Conservation (phyloP, 1,139 yeast genomes). For the Geotrichum bryndzae region DNA sequence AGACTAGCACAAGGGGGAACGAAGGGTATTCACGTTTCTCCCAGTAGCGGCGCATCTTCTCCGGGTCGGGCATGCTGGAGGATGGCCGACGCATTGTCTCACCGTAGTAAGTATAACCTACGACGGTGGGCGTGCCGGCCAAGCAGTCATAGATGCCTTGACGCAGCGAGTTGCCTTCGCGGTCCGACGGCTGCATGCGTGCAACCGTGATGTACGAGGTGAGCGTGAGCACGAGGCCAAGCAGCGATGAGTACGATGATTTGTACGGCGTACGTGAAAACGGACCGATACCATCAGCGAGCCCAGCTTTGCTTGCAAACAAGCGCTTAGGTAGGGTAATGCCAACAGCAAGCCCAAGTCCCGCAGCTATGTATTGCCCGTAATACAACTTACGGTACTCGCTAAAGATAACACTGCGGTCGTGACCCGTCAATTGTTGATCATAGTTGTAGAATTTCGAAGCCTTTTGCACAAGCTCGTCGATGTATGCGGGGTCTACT, state of each 20-base stretch:
- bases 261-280: slow-evolving; percentile 4
- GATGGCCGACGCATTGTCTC: slow-evolving; percentile 13
- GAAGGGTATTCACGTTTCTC: slow-evolving; percentile 9
- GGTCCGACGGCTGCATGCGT: neutral
- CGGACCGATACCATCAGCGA: neutral
- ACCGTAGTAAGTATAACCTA: slow-evolving; percentile 15
- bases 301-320: neutral
- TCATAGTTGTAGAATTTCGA: slow-evolving; percentile 13
- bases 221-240: slow-evolving; percentile 5
- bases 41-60: slow-evolving; percentile 13
- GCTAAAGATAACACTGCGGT: slow-evolving; percentile 5
- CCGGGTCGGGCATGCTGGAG: slow-evolving; percentile 15
- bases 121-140: slow-evolving; percentile 6
- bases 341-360: slow-evolving; percentile 8
- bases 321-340: slow-evolving; percentile 2
- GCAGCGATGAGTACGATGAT: slow-evolving; percentile 9
- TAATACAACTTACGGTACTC: slow-evolving; percentile 12
- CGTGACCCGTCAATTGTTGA: slow-evolving; percentile 8
- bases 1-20: slow-evolving; percentile 10
- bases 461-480: slow-evolving; percentile 8
- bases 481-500: slow-evolving; percentile 5
- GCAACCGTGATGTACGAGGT: slow-evolving; percentile 3
- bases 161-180: slow-evolving; percentile 9
- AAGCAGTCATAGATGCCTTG: slow-evolving; percentile 2
- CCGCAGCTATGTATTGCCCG: slow-evolving; percentile 14